Base-by-base conservation (phyloP, 2,329 filamentous ascomycete species). In the Aureobasidium sp. region DNA sequence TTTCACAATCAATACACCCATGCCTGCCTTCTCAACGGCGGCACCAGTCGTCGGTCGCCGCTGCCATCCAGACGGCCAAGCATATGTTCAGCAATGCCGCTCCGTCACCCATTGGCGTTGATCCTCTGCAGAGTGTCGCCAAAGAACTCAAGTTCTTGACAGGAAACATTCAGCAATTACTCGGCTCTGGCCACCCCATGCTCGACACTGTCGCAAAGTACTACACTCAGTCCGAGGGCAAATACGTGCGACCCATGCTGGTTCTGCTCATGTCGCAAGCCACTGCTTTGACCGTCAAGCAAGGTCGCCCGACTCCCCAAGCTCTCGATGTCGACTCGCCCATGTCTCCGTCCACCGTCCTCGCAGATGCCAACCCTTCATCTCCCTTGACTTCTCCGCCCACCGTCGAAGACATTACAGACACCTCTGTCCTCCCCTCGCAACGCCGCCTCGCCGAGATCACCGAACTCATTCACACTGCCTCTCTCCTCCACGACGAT, bases 141-240 rank as follows among this genome's bases (percentile, higher is more conserved):
- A 94, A 95, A 72, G 91, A 97, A 76, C 88, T 98, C 84, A 93
- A 95, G 71, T 94, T 90, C 63, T 74, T 97, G 64, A 95, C 88
- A 10, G 90, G 90, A 52, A 95, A 97, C 64, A 95, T 97, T 70
- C 80, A 88, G 57, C 87, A 94, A 66, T 77, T 97, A n/a, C 75
- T 97, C 14, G 91, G 91, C 5, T 96, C 90, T 0, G 91, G 91
- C 5, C 91, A 98, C 66, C 93, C 93, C 0, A 90, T 90, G 40
- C 79, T 98, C 56, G 93, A 97, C 66, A 90, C 88, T 37, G 91
- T 90, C 24, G 90, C 93, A 49, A 98, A 98, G 72, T 98, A 98
- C 76, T 98, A 98, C 70, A 95, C 93, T 19, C 87, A 91, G 64
- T 88, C 88, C 56, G 90, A 97, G 75, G 93, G 93, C 58, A 98